phyloP scores from a whole-genome alignment of 305 asterid genomes.

The Fraxinus angustifolia region DNA sequence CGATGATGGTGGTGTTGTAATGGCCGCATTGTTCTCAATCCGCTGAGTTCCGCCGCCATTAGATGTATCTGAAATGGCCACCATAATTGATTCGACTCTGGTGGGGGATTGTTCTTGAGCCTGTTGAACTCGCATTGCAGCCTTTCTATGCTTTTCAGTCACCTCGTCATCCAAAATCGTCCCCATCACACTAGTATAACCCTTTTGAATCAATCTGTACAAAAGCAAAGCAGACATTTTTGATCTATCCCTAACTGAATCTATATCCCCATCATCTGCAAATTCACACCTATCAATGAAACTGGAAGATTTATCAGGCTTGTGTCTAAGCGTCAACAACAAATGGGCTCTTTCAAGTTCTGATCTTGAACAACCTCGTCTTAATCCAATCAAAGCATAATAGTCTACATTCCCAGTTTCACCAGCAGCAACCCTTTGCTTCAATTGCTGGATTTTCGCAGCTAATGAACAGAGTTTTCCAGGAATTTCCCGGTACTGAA shows the following conservation, averaged over 20 bases:
- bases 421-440: conserved; percentile 46
- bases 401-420: conserved; percentile 79
- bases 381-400: conserved; percentile 64
- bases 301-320: conserved; percentile 69
- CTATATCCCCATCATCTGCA: conserved; percentile 65
- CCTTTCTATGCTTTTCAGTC: conserved; percentile 53
- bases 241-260: conserved; percentile 61
- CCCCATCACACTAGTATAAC: conserved; percentile 49
- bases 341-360: conserved; percentile 80
- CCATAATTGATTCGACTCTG: background rate
- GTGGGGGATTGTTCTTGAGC: conserved; percentile 16
- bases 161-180: conserved; percentile 64
- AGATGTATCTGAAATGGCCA: background rate
- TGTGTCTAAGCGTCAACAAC: conserved; percentile 66
- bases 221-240: conserved; percentile 65
- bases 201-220: conserved; percentile 83
- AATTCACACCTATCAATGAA: conserved; percentile 81
- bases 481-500: conserved; percentile 77
- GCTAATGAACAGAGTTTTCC: conserved; percentile 75
- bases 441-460: conserved; percentile 58
- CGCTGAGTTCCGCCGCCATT: background rate
- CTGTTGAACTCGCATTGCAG: conserved; percentile 36
- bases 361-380: conserved; percentile 73
- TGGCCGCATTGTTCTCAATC: background rate
- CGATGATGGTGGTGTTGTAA: background rate